Percentiles rank a stretch among this genome's conserved stretches.
Evolutionary conservation across 2,329 filamentous ascomycete species (phyloP).

Genomic region (Botrytis aclada): DNA sequence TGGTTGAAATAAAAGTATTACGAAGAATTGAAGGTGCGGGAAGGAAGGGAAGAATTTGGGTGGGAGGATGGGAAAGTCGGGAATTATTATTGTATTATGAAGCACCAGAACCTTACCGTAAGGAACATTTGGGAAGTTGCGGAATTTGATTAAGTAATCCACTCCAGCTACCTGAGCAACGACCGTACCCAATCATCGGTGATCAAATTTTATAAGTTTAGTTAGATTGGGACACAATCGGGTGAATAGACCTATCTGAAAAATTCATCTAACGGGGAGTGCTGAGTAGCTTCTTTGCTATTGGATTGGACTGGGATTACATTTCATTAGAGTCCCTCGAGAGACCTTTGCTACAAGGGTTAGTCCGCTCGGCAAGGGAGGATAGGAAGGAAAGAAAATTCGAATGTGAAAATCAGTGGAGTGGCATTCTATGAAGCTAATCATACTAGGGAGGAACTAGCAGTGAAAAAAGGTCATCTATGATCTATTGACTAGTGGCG

Average conservation of each 20-base stretch:
- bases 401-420: neutral
- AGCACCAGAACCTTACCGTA: neutral
- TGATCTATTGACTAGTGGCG: neutral
- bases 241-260: neutral
- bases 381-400: neutral
- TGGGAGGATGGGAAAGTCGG: neutral
- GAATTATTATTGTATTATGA: neutral
- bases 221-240: neutral
- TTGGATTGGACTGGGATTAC: neutral
- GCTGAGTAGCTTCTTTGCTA: neutral
- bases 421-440: neutral
- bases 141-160: constrained; percentile 8
- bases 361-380: neutral
- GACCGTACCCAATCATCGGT: neutral
- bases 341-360: neutral
- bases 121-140: neutral
- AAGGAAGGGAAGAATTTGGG: neutral
- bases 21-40: neutral
- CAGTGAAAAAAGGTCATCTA: neutral
- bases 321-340: neutral
- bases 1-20: neutral
- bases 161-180: neutral
- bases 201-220: neutral
- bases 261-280: neutral
- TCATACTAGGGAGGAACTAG: neutral